These are phyloP conservation scores for Agastache rugosa DNA, from an alignment of 257 asterid genomes.

Conservation along the genomic window DNA sequence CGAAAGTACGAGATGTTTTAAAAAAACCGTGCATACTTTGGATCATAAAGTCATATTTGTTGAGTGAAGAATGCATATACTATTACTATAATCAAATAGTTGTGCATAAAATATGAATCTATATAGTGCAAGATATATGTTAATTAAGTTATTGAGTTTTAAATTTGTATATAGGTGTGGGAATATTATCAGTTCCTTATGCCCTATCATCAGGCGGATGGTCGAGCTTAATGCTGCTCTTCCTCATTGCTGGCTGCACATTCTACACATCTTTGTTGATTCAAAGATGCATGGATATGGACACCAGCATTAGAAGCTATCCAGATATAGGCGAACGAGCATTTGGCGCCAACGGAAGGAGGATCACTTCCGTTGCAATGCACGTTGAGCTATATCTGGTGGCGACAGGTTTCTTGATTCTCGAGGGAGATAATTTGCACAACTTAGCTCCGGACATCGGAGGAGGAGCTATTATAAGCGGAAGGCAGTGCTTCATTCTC, in stretches of 20 bases:
- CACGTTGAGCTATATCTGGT: conserved; percentile 79
- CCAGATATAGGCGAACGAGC: conserved; percentile 86
- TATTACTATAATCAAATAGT: too few species aligned
- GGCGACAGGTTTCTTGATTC: conserved; percentile 86
- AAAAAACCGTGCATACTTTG: too few species aligned
- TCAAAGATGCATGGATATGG: conserved; percentile 83
- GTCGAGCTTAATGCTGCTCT: conserved; percentile 67
- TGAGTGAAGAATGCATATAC: too few species aligned
- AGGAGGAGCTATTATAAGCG: conserved; percentile 50
- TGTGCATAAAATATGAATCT: too few species aligned
- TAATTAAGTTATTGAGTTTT: not conserved
- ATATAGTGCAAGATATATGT: not conserved
- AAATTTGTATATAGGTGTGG: conserved; percentile 60
- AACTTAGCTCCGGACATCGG: conserved; percentile 54
- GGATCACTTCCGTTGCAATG: conserved; percentile 64
- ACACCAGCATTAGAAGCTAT: conserved; percentile 60
- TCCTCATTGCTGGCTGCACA: conserved; percentile 65
- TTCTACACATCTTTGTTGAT: conserved; percentile 74
- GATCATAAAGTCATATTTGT: too few species aligned
- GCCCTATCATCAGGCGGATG: conserved; percentile 90
- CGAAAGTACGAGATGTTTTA: too few species aligned
- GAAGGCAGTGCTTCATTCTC: conserved; percentile 56
- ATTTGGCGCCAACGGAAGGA: conserved; percentile 68
- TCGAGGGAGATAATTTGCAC: conserved; percentile 77
- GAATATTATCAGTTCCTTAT: conserved; percentile 81